These are phyloP conservation scores for Pleurotus tuoliensis DNA, from an alignment of 768 basidiomycete genomes.

Conservation along the genomic window DNA sequence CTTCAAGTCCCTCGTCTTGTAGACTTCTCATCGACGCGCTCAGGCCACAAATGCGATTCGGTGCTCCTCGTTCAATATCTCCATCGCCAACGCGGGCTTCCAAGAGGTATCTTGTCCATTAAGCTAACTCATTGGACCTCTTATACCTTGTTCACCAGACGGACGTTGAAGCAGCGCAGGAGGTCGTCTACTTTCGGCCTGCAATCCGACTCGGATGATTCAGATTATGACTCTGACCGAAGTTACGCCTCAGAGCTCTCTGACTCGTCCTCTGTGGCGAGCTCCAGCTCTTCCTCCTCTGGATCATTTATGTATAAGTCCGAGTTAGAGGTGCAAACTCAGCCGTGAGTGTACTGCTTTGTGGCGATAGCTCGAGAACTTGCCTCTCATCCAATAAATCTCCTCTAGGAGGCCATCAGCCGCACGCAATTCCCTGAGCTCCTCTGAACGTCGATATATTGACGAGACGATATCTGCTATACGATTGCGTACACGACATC, in stretches of 20 bases:
- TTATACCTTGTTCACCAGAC: background rate
- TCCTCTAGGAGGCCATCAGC: constrained; percentile 19
- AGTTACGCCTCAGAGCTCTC: constrained; percentile 23
- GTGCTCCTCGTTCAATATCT: constrained; percentile 48
- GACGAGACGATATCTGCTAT: constrained; percentile 51
- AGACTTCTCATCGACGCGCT: too few relatives aligned
- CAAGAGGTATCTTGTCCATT: background rate
- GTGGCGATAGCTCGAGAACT: background rate
- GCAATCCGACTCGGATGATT: constrained; percentile 40
- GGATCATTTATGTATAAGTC: constrained; percentile 40
- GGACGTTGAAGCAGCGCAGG: constrained; percentile 19
- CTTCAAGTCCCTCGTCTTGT: too few relatives aligned
- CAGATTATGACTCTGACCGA: constrained; percentile 28
- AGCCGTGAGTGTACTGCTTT: constrained; percentile 28
- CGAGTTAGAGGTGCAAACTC: constrained; percentile 34
- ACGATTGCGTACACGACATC: constrained; percentile 45
- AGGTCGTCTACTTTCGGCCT: constrained; percentile 52
- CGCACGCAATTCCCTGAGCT: constrained; percentile 24
- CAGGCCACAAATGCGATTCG: constrained; percentile 42
- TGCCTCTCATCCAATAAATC: background rate
- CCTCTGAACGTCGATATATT: constrained; percentile 36
- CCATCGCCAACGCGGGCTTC: constrained; percentile 32
- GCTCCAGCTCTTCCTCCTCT: constrained; percentile 21
- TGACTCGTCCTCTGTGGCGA: constrained; percentile 14
- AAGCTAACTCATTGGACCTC: background rate